Base-by-base conservation (phyloP, 106 monocot genomes). In the Hemerocallis citrina region DNA sequence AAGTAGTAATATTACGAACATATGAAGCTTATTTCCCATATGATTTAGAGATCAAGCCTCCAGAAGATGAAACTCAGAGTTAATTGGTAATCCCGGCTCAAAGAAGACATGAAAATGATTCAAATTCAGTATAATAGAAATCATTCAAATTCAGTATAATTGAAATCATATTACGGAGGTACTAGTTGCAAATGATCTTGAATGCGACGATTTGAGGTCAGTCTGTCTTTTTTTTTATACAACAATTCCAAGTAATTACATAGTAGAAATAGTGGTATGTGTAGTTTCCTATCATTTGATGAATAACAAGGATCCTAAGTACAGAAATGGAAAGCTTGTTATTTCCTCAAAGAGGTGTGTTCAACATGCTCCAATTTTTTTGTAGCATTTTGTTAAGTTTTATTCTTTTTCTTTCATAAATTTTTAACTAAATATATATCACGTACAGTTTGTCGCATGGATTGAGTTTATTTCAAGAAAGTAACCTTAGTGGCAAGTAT, bases 301-400 rank as follows among this genome's bases (percentile, higher is more conserved):
- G 74, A 80, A 86, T 69, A 77, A 79, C 69, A 86, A 80, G 39
- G 57, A 86, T 51, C 86, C 91, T 47, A 77, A 83, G 31, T 91
- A 91, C 65, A 82, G 86, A 68, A 86, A 83, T 77, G 86, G 86
- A 64, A 91, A 86, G 58, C 91, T 91, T 59, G 61, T 91, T 52
- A 86, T 86, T 65, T 86, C 91, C 50, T 82, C 79, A 31, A 77
- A 79, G 32, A 91, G 91, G 91, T 90, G 25, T 35, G 62, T 57
- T 76, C 24, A 22, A 12, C 51, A 3, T 46, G 16, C 5, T 25
- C 16, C 5, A 33, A 31, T 66, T 57, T 28, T 7, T n/a, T 1
- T 40, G n/a, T 23, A n/a, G 28, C 67, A 49, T 52, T 41, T 36
- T 62, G 8, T 19, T 77, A 12, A 23, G 4, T 46, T 16, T 41